Base-by-base conservation (phyloP, 768 basidiomycete genomes). In the Strobilomyces dryophilus region DNA sequence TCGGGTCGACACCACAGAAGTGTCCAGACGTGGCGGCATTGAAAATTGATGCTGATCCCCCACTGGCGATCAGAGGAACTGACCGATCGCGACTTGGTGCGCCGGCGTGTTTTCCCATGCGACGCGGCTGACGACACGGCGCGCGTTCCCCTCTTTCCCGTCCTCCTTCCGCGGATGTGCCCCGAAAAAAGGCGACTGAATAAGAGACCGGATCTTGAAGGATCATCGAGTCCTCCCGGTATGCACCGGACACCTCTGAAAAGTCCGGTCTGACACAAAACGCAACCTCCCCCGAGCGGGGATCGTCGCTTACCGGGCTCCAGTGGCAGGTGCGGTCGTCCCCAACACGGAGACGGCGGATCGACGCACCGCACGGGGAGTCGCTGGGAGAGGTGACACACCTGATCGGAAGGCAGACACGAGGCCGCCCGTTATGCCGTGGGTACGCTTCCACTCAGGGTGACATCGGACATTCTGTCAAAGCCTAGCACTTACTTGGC, bases 211-310 rank as follows among this genome's bases (percentile, higher is more conserved):
- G 53, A 44, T 53, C 47, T 43, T 47, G 42, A 39, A 47, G 53
- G 53, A 40, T 31, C 53, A 32, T 49, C 53, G 29, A 54, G n/a
- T 9, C 47, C 29, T 9, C 7, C 29, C 53, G 43, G 47, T 39
- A 20, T 8, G 7, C 31, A 40, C 47, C 47, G 53, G 24, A 24
- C 29, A 11, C 18, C 36, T n/a, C 39, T 6, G 1, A 9, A 6
- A 6, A 29, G 29, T 29, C 29, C 8, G 3, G 29, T 29, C 29
- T 29, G 29, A 29, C 29, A 6, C 29, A 29, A 29, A 24, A 24
- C 24, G 24, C 29, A 6, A 1, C 29, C 29, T 29, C 29, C 29
- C n/a, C n/a, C n/a, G 27, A 29, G 29, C 29, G 9, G 29, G 24
- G 29, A 29, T 29, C 29, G 29, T 9, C 29, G 29, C 29, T 29